These are phyloP conservation scores for Yueomyces sinensis DNA, from an alignment of 805 yeast species.

Conservation along the genomic window DNA sequence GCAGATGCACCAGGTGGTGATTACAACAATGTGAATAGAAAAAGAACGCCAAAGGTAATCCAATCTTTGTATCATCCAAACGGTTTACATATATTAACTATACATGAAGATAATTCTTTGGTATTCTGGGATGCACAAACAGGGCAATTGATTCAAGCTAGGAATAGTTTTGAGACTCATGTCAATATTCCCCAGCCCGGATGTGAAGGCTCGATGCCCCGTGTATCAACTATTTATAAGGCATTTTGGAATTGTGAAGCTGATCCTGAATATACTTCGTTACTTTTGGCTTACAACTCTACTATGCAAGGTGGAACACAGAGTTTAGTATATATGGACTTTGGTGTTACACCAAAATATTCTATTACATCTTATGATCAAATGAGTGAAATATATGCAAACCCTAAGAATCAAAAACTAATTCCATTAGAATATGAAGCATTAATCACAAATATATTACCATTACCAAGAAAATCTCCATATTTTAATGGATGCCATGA, in stretches of 20 bases:
- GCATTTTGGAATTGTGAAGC: slow-evolving; percentile 68
- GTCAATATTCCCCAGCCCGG: slow-evolving; percentile 38
- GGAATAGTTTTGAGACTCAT: slow-evolving; percentile 53
- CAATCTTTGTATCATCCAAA: slow-evolving; percentile 83
- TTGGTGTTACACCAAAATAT: slow-evolving; percentile 70
- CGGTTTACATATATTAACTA: slow-evolving; percentile 70
- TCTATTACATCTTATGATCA: slow-evolving; percentile 71
- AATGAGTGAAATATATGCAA: slow-evolving; percentile 65
- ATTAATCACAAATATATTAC: slow-evolving; percentile 32
- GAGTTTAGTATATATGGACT: slow-evolving; percentile 46
- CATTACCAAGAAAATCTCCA: slow-evolving; percentile 54
- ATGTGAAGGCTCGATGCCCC: slow-evolving; percentile 6
- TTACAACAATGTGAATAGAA: slow-evolving; percentile 17
- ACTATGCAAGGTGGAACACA: slow-evolving; percentile 28
- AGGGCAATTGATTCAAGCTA: slow-evolving; percentile 62
- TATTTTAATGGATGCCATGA: slow-evolving; percentile 70
- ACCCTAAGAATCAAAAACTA: slow-evolving; percentile 40
- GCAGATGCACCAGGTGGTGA: slow-evolving; percentile 67
- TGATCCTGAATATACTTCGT: slow-evolving; percentile 69
- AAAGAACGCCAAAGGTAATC: slow-evolving; percentile 29
- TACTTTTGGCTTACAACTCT: slow-evolving; percentile 57
- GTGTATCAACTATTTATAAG: slow-evolving; percentile 31
- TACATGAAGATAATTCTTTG: slow-evolving; percentile 70
- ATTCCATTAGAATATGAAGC: slow-evolving; percentile 40
- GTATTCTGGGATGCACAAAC: slow-evolving; percentile 88